phyloP scores from a whole-genome alignment of 768 basidiomycete species.

The Gymnopilus dilepis region DNA sequence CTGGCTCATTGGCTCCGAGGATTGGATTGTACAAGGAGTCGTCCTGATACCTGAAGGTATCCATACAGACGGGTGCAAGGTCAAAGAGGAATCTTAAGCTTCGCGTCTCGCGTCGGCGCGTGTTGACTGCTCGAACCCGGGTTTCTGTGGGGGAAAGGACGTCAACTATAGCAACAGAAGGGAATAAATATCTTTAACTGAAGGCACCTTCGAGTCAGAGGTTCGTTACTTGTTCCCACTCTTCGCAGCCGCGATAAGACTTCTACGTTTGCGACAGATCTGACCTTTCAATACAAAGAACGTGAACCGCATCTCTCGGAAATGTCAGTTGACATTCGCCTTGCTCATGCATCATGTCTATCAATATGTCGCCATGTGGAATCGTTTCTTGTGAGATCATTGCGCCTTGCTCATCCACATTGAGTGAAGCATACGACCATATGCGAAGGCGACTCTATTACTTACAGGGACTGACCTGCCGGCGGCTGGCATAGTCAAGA shows the following conservation, averaged over 20 bases:
- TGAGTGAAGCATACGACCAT: not conserved
- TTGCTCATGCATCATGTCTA: not conserved
- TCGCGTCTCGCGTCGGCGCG: no score
- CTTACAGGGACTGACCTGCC: no score
- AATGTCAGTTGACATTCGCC: not conserved
- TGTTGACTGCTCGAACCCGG: not conserved
- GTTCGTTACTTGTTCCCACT: not conserved
- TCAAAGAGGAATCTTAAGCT: no score
- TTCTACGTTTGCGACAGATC: not conserved
- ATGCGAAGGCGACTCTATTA: not conserved
- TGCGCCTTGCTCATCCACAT: not conserved
- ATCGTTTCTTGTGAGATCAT: not conserved
- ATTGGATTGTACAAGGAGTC: not conserved
- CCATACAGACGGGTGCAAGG: not conserved
- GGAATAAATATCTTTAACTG: not conserved
- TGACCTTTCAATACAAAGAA: not conserved
- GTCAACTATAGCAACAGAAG: not conserved
- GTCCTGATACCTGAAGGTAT: not conserved
- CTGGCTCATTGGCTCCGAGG: not conserved
- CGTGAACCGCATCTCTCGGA: not conserved
- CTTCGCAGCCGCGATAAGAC: slow-evolving; percentile 1
- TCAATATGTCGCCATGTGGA: not conserved
- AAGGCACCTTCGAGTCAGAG: not conserved
- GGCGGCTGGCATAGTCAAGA: no score
- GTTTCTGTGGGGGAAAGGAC: not conserved